Evolutionary conservation across 2,329 filamentous ascomycete genomes (phyloP).

Genomic region (Cercospora sp.): DNA sequence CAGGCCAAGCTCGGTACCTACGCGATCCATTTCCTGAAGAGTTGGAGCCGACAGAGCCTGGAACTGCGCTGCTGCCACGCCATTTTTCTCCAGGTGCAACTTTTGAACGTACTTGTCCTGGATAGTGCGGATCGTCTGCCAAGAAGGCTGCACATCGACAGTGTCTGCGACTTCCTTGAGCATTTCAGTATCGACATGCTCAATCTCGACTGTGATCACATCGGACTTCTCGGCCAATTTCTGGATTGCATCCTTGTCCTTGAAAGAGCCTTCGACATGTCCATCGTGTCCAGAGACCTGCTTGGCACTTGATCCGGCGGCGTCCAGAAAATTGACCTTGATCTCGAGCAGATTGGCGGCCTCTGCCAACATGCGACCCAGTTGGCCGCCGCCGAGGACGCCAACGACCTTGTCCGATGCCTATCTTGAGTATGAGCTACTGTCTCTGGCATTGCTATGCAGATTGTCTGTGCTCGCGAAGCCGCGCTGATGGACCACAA

Average conservation of each 20-base stretch:
- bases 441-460: neutral
- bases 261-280: conserved; percentile 86
- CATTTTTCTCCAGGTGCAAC: conserved; percentile 67
- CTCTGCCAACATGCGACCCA: conserved; percentile 93
- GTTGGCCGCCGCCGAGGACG: conserved; percentile 53
- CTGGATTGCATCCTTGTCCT: conserved; percentile 74
- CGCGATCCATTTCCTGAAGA: conserved; percentile 61
- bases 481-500: neutral
- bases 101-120: conserved; percentile 95
- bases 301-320: conserved; percentile 74
- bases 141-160: conserved; percentile 71
- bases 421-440: neutral
- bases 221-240: conserved; percentile 76
- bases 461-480: neutral
- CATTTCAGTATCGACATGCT: conserved; percentile 89
- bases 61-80: conserved; percentile 72
- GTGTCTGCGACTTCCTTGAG: conserved; percentile 78
- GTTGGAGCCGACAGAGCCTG: conserved; percentile 63
- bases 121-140: conserved; percentile 82
- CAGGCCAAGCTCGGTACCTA: conserved; percentile 68
- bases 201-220: conserved; percentile 89
- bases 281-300: conserved; percentile 74
- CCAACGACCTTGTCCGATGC: conserved; percentile 38
- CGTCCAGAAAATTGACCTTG: conserved; percentile 76
- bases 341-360: conserved; percentile 78